Evolutionary conservation across 2,329 filamentous ascomycete genomes (phyloP).

Genomic region (Orbilia brochopaga): DNA sequence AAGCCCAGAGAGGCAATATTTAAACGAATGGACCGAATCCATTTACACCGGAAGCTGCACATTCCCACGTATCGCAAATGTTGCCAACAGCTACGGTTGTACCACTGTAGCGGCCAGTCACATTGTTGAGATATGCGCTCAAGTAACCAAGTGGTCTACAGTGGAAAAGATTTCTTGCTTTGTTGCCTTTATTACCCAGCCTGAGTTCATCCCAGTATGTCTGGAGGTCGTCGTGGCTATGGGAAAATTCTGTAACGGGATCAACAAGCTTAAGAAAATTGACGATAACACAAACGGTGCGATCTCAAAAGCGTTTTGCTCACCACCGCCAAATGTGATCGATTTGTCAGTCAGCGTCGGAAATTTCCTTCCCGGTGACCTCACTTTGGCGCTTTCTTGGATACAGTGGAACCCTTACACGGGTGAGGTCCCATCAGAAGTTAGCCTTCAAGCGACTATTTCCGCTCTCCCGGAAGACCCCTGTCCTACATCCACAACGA

Average conservation of each 20-base stretch:
- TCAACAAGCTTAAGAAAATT: not conserved
- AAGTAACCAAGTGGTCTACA: not conserved
- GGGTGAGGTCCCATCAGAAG: not conserved
- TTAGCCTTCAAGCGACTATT: not conserved
- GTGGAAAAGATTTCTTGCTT: not conserved
- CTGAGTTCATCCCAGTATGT: not conserved
- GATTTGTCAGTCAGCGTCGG: not conserved
- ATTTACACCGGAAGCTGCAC: not conserved
- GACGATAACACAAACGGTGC: not conserved
- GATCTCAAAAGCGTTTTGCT: not conserved
- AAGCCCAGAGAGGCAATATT: not conserved
- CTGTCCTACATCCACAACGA: not conserved
- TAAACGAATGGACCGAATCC: not conserved
- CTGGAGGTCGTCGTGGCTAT: not conserved
- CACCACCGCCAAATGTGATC: not conserved
- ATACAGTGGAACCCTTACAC: not conserved
- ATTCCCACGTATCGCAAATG: not conserved
- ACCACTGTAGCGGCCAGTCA: not conserved
- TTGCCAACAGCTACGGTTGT: slow-evolving; percentile 1
- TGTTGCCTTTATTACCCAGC: not conserved
- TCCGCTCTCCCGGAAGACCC: not conserved
- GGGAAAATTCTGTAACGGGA: not conserved
- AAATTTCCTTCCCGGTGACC: not conserved
- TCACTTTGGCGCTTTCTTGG: not conserved
- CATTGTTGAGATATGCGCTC: not conserved